These are phyloP conservation scores for Lactarius pseudohatsudake DNA, from an alignment of 768 basidiomycete genomes.

Conservation along the genomic window DNA sequence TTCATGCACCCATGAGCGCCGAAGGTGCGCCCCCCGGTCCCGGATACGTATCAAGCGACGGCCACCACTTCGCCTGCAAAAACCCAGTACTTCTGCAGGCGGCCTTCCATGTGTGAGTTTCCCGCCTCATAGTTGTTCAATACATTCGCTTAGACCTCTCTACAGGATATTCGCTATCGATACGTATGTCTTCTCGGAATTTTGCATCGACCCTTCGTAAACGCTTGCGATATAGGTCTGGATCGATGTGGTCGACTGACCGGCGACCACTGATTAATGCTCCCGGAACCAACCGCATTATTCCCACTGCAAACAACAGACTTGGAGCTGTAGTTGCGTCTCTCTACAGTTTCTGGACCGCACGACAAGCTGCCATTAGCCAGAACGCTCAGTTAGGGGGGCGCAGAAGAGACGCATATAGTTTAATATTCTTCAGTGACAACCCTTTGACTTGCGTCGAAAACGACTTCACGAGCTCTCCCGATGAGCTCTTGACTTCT, in stretches of 20 bases:
- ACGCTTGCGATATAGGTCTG: slow-evolving; percentile 40
- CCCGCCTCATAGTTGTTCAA: neutral
- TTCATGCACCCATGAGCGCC: slow-evolving; percentile 44
- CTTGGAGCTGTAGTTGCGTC: slow-evolving; percentile 59
- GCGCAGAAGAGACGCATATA: slow-evolving; percentile 52
- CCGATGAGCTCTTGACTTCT: slow-evolving; percentile 43
- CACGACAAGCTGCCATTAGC: slow-evolving; percentile 44
- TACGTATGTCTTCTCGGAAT: slow-evolving; percentile 33
- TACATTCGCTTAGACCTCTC: neutral
- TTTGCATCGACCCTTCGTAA: neutral
- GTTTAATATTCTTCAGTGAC: slow-evolving; percentile 48
- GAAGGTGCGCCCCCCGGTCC: slow-evolving; percentile 33
- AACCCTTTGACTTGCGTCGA: slow-evolving; percentile 32
- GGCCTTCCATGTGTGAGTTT: slow-evolving; percentile 57
- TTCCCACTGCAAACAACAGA: slow-evolving; percentile 43
- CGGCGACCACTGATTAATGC: slow-evolving; percentile 45
- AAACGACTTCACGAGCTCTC: slow-evolving; percentile 48
- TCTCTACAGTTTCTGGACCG: slow-evolving; percentile 53
- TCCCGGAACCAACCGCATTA: slow-evolving; percentile 41
- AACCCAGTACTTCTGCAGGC: slow-evolving; percentile 53
- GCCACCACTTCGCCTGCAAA: slow-evolving; percentile 52
- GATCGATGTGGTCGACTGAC: slow-evolving; percentile 47
- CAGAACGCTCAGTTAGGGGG: slow-evolving; percentile 46
- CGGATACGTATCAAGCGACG: slow-evolving; percentile 55
- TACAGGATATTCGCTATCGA: slow-evolving; percentile 54